These are phyloP conservation scores for Ustulina deusta DNA, from an alignment of 2,329 filamentous ascomycete species.

Conservation along the genomic window DNA sequence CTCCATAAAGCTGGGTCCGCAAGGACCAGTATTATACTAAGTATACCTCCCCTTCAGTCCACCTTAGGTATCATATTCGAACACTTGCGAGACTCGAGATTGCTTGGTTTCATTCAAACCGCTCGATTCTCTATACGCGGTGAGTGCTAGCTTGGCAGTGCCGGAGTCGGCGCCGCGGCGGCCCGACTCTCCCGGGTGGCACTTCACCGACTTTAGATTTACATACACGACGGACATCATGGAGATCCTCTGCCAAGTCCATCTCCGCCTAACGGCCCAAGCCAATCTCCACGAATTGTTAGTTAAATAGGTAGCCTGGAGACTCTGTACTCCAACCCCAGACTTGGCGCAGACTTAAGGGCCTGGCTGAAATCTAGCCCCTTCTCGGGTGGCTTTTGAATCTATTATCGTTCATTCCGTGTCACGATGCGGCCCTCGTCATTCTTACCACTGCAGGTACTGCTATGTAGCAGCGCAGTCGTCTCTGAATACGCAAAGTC, in stretches of 20 bases:
- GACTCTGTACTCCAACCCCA: not conserved
- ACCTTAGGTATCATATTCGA: no score
- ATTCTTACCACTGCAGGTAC: slow-evolving; percentile 33
- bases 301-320: slow-evolving; percentile 19
- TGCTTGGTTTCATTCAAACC: not conserved
- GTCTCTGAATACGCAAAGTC: slow-evolving; percentile 45
- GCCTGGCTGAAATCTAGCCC: not conserved
- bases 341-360: not conserved
- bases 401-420: slow-evolving; percentile 7
- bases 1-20: not conserved
- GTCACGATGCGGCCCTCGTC: slow-evolving; percentile 41
- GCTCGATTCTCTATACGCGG: not conserved
- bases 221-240: no score
- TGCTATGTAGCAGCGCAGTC: slow-evolving; percentile 35
- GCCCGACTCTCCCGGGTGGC: not conserved
- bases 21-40: not conserved
- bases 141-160: not conserved
- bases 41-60: not conserved
- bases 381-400: not conserved
- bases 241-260: slow-evolving; percentile 20
- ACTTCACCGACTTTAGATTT: slow-evolving; percentile 11
- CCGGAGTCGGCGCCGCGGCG: not conserved
- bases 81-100: not conserved
- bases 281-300: slow-evolving; percentile 19
- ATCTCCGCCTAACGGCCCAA: not conserved